Evolutionary conservation across 306 rosid genomes (phyloP), one percentile per base, ranked within the genome.

Genomic region (Quercus berberidifolia): DNA sequence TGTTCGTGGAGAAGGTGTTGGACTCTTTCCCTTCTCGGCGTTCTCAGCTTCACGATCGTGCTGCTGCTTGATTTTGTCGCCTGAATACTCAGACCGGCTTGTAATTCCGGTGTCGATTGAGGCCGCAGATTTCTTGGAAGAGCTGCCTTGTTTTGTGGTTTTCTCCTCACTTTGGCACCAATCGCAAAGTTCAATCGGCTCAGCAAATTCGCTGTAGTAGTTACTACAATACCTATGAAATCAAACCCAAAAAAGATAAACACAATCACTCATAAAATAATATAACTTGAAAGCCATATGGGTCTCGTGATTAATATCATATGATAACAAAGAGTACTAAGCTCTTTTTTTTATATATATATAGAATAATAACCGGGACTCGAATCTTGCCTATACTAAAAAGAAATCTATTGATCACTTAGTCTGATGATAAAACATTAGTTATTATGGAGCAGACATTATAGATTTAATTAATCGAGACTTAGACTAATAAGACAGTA

Each of bases 131-230:
- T 81, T 94, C 83, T 86, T 89, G 6, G 88, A 85, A 71, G 97
- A 85, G 35, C 83, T 59, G 3, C 77, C 75, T 19, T 90, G 89
- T 55, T 88, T 85, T 4, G 80, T 55, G 87, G 21, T 88, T 51
- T 71, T 90, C 43, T 75, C 88, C 63, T 91, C 94, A 43, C 85
- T 91, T 81, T 84, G 97, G 73, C 98, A 94, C 98, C 98, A 94
- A 84, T 94, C 98, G 33, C 98, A 94, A 76, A 87, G 73, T 46
- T 86, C 85, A 49, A 87, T 85, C 68, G 92, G 85, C 79, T 89
- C 94, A 2, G 87, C 71, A 2, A 75, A 23, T 77, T 89, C 94
- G 6, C 93, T 83, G 26, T 94, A 91, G 67, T 86, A 94, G 79
- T 91, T 94, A 33, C 97, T 94, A 71, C 97, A 94, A 71, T 94